Evolutionary conservation across 441 rosid species (phyloP), one percentile per base, ranked within the genome.

Genomic region (Arabidopsis hybrid): DNA sequence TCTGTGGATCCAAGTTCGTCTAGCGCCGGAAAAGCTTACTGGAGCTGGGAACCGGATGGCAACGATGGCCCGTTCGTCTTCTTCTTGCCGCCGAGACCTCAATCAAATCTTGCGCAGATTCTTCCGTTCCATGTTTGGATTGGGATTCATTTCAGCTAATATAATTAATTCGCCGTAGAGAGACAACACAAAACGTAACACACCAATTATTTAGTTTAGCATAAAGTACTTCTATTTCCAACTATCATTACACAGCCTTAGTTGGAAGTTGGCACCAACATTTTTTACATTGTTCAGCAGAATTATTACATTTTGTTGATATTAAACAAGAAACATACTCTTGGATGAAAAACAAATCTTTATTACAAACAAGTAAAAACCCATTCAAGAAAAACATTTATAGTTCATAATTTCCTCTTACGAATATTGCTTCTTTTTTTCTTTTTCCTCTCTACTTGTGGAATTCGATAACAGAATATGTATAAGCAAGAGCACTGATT

Each of bases 381-480:
- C 5, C 17, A 53, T 53, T 3, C 0, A 31, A 32, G 16, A 13
- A 55, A 53, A 13, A 29, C 39, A 11, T 40, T 6, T 8, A 3
- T 1, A 53, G 10, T 53, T 53, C 59, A 53, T 1, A 11, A 40
- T 13, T 10, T 18, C 13, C 32, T 18, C 56, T 3, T 2, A 18
- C n/a, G 2, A 51, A 10, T 51, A 1, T 21, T 51, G 4, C 3
- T 56, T 32, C 0, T 13, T 14, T 53, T 9, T 18, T 34, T 29
- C 7, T 29, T 11, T 32, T 1, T n/a, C 7, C 18, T n/a, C 7
- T 56, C 7, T 67, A 52, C 36, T 79, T 79, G 39, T 61, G 61
- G 49, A 79, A 49, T 57, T 82, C 85, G 42, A 77, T 77, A 6
- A 77, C 61, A 69, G 71, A 80, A 61, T 67, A 72, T 12, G 73